Evolutionary conservation across 345 rosid genomes (phyloP), one percentile per base, ranked within the genome.

Genomic region (Hibiscus tridactylites): DNA sequence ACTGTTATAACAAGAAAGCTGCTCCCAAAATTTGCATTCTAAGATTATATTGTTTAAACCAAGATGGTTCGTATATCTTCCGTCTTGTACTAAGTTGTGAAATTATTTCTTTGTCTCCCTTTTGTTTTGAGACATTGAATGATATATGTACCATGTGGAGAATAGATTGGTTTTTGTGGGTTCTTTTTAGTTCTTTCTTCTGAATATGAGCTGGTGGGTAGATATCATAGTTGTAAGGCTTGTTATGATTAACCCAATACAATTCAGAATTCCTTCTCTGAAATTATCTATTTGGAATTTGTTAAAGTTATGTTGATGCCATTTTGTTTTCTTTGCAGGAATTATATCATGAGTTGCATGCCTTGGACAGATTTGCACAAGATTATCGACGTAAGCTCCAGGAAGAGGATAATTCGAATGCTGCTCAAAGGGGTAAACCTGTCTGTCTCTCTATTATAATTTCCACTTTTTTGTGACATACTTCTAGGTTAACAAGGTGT

Each of bases 351-450:
- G 98, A 94, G 75, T 84, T 88, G 79, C 97, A 91, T 77, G 93
- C 98, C 61, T 79, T 91, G 83, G 97, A 94, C 83, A 88, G 96
- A 85, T 94, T 91, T 83, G 97, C 90, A 78, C 98, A 94, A 88
- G 98, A 94, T 76, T 91, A 86, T 84, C 91, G 83, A 74, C 97
- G 93, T 71, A 91, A 90, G 86, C 88, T 90, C 75, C 95, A 87
- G 79, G 98, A 89, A 84, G 97, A 91, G 75, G 96, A 91, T 79
- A 88, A 80, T 72, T 79, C 89, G 29, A 90, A 80, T 83, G 82
- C 86, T 71, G 70, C 83, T 75, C 97, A 88, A 78, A 86, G 87
- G 80, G 98, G 98, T 90, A 65, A 65, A 72, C 24, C 37, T 71
- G 19, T 24, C 24, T 42, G 50, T 26, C 29, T 71, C 21, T 58